These are phyloP conservation scores for Santalum album DNA, from an alignment of 164 flowering plant genomes.

Conservation along the genomic window DNA sequence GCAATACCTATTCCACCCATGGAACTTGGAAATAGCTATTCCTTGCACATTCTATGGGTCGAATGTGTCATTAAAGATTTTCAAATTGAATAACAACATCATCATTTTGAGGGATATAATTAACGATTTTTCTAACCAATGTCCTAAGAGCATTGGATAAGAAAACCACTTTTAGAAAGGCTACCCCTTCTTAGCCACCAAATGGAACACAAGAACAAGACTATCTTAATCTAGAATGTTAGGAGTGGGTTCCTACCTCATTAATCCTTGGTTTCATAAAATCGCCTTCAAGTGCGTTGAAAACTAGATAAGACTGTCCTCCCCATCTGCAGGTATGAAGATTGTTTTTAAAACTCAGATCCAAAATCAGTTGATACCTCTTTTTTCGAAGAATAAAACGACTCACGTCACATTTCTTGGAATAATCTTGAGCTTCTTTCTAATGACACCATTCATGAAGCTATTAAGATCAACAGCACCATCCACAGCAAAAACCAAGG, in stretches of 20 bases:
- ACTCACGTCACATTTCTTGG: constrained; percentile 62
- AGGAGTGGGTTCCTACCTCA: constrained; percentile 34
- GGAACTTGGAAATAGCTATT: too few species aligned
- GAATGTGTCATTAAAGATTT: too few species aligned
- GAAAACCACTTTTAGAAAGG: too few species aligned
- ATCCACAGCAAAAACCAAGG: constrained; percentile 31
- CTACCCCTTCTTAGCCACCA: background rate
- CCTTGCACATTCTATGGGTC: too few species aligned
- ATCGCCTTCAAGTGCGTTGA: constrained; percentile 38
- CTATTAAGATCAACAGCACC: constrained; percentile 27
- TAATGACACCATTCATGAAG: constrained; percentile 63
- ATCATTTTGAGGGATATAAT: too few species aligned
- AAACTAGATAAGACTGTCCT: constrained; percentile 56
- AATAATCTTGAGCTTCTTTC: constrained; percentile 61
- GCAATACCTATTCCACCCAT: too few species aligned
- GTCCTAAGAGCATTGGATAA: too few species aligned
- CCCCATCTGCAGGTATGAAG: constrained; percentile 49
- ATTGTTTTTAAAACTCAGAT: background rate
- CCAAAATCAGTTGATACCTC: background rate
- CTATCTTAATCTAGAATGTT: background rate
- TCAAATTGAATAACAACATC: too few species aligned
- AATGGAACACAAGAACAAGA: background rate
- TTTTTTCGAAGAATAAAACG: background rate
- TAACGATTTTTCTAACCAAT: too few species aligned
- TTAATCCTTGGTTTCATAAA: constrained; percentile 82